Conservation (phyloP, 306 rosid genomes). For the Astragalus glycyphyllos region DNA sequence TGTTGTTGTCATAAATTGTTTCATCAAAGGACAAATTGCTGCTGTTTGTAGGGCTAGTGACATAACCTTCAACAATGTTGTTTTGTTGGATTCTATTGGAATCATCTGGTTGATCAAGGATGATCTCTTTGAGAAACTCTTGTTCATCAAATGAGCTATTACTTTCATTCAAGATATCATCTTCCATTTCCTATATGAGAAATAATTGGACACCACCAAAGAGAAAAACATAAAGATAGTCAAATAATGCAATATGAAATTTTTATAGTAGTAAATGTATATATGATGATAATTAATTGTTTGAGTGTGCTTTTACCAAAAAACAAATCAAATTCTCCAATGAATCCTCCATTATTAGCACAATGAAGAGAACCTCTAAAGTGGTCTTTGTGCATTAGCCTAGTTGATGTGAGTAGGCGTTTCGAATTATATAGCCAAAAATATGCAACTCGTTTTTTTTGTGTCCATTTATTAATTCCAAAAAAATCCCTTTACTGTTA, state of each 20-base stretch:
- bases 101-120: conserved; percentile 11
- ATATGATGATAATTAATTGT: too few species aligned
- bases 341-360: conserved; percentile 36
- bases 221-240: not conserved
- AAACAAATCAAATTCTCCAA: conserved; percentile 39
- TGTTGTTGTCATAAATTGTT: not conserved
- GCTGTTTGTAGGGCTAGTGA: conserved; percentile 36
- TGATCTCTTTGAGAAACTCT: conserved; percentile 44
- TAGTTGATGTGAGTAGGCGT: not conserved
- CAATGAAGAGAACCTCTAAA: not conserved
- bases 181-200: conserved; percentile 48
- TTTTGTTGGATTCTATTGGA: conserved; percentile 1
- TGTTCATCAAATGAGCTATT: conserved; percentile 31
- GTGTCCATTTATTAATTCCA: too few species aligned
- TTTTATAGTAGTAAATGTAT: not conserved
- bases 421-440: conserved; percentile 25
- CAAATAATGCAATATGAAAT: not conserved
- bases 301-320: conserved; percentile 28
- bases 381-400: not conserved
- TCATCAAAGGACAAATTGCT: conserved; percentile 39
- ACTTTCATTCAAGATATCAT: not conserved
- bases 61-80: conserved; percentile 23
- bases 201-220: not conserved
- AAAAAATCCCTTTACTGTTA: too few species aligned
- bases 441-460: too few species aligned